These are phyloP conservation scores for Candida nanaspora DNA, from an alignment of 805 yeast genomes.

Conservation along the genomic window DNA sequence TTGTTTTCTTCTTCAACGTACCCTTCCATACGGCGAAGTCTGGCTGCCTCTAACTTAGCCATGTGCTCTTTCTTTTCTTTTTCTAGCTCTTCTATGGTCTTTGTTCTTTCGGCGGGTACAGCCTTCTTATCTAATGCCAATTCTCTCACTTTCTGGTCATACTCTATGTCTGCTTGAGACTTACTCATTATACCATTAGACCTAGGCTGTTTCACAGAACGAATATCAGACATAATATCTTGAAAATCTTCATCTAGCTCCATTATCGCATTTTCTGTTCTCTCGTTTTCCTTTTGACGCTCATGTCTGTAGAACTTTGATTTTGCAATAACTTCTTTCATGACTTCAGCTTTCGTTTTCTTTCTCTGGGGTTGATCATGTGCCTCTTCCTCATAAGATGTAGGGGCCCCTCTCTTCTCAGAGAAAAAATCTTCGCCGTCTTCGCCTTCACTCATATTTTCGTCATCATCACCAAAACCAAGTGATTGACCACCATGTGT, in stretches of 20 bases:
- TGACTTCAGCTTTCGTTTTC: constrained; percentile 76
- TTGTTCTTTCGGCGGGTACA: constrained; percentile 75
- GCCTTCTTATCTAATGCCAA: constrained; percentile 67
- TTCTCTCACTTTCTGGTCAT: constrained; percentile 61
- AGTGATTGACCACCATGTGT: constrained; percentile 75
- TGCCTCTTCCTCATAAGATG: constrained; percentile 23
- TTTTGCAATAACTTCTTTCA: constrained; percentile 80
- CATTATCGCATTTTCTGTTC: constrained; percentile 50
- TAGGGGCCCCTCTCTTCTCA: constrained; percentile 23
- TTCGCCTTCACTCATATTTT: constrained; percentile 23
- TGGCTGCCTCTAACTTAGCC: constrained; percentile 58
- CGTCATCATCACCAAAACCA: constrained; percentile 16
- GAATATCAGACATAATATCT: constrained; percentile 44
- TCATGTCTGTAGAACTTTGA: constrained; percentile 72
- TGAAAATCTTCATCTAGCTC: constrained; percentile 71
- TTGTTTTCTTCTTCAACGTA: constrained; percentile 31
- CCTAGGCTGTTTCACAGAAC: constrained; percentile 19
- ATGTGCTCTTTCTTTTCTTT: constrained; percentile 54
- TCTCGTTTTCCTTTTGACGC: constrained; percentile 59
- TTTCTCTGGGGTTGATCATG: constrained; percentile 42
- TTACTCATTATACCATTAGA: constrained; percentile 25
- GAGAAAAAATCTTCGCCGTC: constrained; percentile 28
- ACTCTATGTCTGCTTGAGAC: constrained; percentile 39
- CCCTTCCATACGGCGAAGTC: constrained; percentile 72
- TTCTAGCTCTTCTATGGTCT: constrained; percentile 64